Percentiles rank a stretch among this genome's conserved stretches.
Evolutionary conservation across 2,329 filamentous ascomycete species (phyloP).

Genomic region (Epichloe elymi): DNA sequence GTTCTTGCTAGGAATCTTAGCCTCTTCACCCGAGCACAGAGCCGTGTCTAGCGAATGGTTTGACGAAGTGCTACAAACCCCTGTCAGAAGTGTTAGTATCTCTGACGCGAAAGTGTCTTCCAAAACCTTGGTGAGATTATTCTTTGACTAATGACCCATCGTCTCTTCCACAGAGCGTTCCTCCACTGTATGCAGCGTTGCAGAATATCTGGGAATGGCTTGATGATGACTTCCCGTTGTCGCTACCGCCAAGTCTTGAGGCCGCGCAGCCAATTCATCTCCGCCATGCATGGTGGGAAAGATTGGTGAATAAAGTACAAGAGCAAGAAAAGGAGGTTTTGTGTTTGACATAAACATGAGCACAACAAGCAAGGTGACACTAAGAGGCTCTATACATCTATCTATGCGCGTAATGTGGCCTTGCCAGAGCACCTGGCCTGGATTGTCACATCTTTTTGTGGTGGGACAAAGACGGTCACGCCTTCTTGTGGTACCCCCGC

Average conservation of each 20-base stretch:
- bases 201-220: conserved; percentile 24
- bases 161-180: conserved; percentile 22
- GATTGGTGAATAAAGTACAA: conserved; percentile 20
- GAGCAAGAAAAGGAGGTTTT: conserved; percentile 21
- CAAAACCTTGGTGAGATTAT: background rate
- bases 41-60: conserved; percentile 23
- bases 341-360: conserved; percentile 22
- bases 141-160: background rate
- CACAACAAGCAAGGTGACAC: background rate
- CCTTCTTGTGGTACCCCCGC: background rate
- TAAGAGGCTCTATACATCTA: background rate
- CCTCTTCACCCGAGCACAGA: conserved; percentile 16
- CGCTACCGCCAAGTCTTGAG: conserved; percentile 4
- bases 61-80: conserved; percentile 20
- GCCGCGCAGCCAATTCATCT: conserved; percentile 14
- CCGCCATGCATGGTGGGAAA: conserved; percentile 27
- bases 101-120: background rate
- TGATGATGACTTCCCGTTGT: conserved; percentile 12
- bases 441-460: too few relatives aligned
- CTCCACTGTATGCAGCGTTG: conserved; percentile 22
- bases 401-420: background rate
- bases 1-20: conserved; percentile 26
- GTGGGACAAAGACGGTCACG: too few relatives aligned
- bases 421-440: too few relatives aligned
- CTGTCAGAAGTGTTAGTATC: conserved; percentile 27